Conservation (phyloP, 345 rosid species). For the Bruguiera sexangula region DNA sequence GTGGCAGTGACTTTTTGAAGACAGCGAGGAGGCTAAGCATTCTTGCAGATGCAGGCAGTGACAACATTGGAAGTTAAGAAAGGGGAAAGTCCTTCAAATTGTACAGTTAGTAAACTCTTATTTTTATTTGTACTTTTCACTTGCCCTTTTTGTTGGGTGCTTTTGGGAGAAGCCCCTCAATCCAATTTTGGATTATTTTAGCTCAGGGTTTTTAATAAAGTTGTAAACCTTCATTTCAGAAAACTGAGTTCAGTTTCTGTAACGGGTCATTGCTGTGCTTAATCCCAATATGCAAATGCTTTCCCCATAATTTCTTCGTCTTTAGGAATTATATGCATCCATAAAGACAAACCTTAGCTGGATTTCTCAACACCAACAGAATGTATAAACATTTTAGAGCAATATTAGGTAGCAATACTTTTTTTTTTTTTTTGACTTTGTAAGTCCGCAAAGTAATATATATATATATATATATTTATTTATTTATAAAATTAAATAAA, state of each 20-base stretch:
- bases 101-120: conserved; percentile 35
- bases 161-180: conserved; percentile 21
- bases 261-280: background rate
- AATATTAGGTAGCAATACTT: too few relatives aligned
- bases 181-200: conserved; percentile 23
- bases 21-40: conserved; percentile 77
- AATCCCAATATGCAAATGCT: background rate
- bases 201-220: conserved; percentile 11
- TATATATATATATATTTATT: too few relatives aligned
- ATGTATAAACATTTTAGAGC: too few relatives aligned
- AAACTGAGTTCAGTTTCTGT: background rate
- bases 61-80: conserved; percentile 46
- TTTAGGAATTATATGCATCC: too few relatives aligned
- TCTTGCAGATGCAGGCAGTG: conserved; percentile 61
- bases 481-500: too few relatives aligned
- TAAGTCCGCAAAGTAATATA: too few relatives aligned
- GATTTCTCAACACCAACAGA: too few relatives aligned
- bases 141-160: conserved; percentile 6
- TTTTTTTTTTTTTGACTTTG: too few relatives aligned
- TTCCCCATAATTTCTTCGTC: background rate
- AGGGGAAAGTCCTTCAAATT: conserved; percentile 13
- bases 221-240: conserved; percentile 1
- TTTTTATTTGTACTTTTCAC: background rate
- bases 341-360: too few relatives aligned
- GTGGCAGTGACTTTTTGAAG: conserved; percentile 77